Evolutionary conservation across 768 basidiomycete genomes (phyloP).

Genomic region (Boletus coccyginus): DNA sequence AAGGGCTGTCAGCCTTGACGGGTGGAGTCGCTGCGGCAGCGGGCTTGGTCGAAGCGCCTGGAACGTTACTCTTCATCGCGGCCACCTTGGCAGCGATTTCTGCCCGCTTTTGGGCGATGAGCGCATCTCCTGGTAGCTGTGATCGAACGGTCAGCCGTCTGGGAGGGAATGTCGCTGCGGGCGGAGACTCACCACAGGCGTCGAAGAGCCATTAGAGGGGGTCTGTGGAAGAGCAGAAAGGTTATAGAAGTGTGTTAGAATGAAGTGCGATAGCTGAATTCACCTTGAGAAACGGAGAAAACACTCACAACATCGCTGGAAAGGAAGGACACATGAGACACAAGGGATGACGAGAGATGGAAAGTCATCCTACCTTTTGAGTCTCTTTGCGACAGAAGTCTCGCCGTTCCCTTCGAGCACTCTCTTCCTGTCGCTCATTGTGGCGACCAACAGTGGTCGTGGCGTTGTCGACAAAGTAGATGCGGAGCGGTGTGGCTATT

Average conservation of each 20-base stretch:
- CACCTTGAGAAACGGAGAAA: conserved; percentile 58
- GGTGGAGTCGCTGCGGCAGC: conserved; percentile 23
- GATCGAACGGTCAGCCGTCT: conserved; percentile 2
- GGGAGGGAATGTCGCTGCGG: not conserved
- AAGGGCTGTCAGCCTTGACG: conserved; percentile 28
- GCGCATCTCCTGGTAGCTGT: conserved; percentile 53
- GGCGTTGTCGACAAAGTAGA: conserved; percentile 2
- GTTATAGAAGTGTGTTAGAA: conserved; percentile 73
- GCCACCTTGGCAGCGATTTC: conserved; percentile 86
- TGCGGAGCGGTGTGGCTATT: not conserved
- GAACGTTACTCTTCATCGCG: conserved; percentile 53
- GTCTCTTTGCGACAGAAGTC: conserved; percentile 49
- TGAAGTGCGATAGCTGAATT: conserved; percentile 51
- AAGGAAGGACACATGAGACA: conserved; percentile 14
- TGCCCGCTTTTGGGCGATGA: conserved; percentile 81
- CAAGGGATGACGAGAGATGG: conserved; percentile 16
- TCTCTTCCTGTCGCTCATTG: conserved; percentile 70
- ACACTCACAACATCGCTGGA: conserved; percentile 67
- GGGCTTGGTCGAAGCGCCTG: conserved; percentile 31
- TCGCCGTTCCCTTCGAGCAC: conserved; percentile 55
- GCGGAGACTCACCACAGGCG: conserved; percentile 43
- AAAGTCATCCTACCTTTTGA: conserved; percentile 52
- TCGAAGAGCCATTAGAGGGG: conserved; percentile 42
- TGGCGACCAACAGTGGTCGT: conserved; percentile 9
- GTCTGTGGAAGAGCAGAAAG: conserved; percentile 48